Evolutionary conservation across 2,329 filamentous ascomycete species (phyloP).

Genomic region (Neurospora crassa): DNA sequence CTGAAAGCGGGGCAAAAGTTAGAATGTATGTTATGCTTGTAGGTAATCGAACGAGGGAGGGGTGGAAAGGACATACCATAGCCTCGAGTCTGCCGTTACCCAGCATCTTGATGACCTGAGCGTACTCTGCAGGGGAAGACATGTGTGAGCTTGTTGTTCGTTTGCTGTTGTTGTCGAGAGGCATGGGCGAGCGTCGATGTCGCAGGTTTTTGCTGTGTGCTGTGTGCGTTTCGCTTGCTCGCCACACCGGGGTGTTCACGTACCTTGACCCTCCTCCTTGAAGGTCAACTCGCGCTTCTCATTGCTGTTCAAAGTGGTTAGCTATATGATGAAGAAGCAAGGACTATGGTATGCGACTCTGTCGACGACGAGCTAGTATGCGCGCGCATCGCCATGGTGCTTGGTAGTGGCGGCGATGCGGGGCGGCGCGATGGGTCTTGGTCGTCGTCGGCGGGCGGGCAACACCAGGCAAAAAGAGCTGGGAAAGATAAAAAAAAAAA

Average conservation of each 20-base stretch:
- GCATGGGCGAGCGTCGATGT: not conserved
- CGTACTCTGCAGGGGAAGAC: constrained; percentile 28
- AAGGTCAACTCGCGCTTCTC: constrained; percentile 98
- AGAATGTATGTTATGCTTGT: not conserved
- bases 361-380: not conserved
- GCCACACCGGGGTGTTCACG: constrained; percentile 12
- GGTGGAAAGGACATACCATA: constrained; percentile 20
- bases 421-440: not conserved
- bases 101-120: constrained; percentile 79
- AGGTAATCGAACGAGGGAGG: not conserved
- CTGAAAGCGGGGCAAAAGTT: constrained; percentile 25
- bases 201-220: not conserved
- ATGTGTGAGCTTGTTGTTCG: constrained; percentile 6
- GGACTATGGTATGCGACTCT: not conserved
- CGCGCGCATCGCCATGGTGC: not conserved
- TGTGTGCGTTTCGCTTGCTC: not conserved
- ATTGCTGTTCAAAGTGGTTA: constrained; percentile 38
- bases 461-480: not conserved
- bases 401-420: not conserved
- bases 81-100: constrained; percentile 74
- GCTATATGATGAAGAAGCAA: not conserved
- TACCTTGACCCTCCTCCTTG: constrained; percentile 93
- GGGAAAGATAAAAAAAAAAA: not conserved
- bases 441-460: not conserved
- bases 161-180: not conserved